Evolutionary conservation across 2,329 filamentous ascomycete genomes (phyloP), one percentile per base, ranked within the genome.

Genomic region (Fusarium piperis): DNA sequence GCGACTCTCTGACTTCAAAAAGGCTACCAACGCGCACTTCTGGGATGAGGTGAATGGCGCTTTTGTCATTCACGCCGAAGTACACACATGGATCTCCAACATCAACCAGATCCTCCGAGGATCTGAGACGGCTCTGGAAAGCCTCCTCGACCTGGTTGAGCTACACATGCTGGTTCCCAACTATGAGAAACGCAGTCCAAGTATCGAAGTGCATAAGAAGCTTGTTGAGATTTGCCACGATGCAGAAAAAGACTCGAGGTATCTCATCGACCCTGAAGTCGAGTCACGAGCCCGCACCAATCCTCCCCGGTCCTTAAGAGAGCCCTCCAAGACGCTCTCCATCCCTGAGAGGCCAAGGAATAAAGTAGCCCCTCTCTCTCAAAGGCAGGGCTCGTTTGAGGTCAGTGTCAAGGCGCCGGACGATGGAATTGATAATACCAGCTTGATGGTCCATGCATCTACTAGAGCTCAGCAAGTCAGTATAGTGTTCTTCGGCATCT

Each of bases 101-200:
- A 6, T 58, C n/a, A 1, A 18, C 7, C 2, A 30, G 9, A 39
- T 44, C 26, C 55, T 58, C 23, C 12, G 2, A 4, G 18, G 12
- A 0, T 20, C 36, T 1, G 6, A 58, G 2, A 58, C 55, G 1
- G 55, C 55, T 0, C 28, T 58, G 2, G 28, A n/a, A 16, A 16
- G 28, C 30, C 2, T 58, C 2, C 18, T 58, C 0, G 2, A 58
- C 0, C 9, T 58, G n/a, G 13, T 58, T 3, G 0, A 26, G 20
- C 10, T 2, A 0, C 12, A 26, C 2, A 44, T 44, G 39, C 20
- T 44, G 1, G 39, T 44, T 26, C 7, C 8, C 2, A 1, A 26
- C 2, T 26, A 2, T 0, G 1, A 26, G 20, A 1, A 3, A 2
- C 39, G 39, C 3, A 16, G 13, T 16, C 1, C 3, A 0, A 44